Evolutionary conservation across 495 filamentous ascomycete species (phyloP), one percentile per base, ranked within the genome.

Genomic region (Acidomyces sp.): DNA sequence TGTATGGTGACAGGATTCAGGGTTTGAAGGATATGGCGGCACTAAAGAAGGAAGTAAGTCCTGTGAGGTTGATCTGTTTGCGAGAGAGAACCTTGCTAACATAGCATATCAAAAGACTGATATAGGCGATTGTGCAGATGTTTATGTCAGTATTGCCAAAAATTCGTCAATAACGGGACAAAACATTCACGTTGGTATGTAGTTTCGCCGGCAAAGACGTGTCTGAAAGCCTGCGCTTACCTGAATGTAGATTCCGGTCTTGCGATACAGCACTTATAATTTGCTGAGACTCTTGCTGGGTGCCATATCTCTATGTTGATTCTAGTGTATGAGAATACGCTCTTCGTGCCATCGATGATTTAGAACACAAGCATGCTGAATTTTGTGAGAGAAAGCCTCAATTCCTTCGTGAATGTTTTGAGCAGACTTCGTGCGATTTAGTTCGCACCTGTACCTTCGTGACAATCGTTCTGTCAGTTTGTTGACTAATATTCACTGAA

Each of bases 161-260:
- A 64, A 64, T 35, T 54, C 56, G 15, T 60, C 58, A 24, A 59
- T 64, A 46, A 64, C 61, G 6, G 61, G 60, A 4, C 45, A 52
- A 56, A 53, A 51, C 37, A 45, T 62, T 15, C 52, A 52, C 27
- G 53, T 64, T 19, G 57, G 57, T 60, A 56, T 57, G 21, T 12
- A 39, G 5, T 34, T 6, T 3, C 6, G 3, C 9, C 15, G 5
- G 34, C n/a, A 6, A 18, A 6, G 10, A 16, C 25, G 5, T 21
- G 6, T 15, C 6, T 7, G 15, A 18, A 13, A 3, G 24, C 20
- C 16, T 4, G 7, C 6, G 13, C 20, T 23, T 19, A 24, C 9
- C 15, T 10, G 11, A 3, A n/a, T 21, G 15, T 18, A 43, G 41
- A 45, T 22, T 45, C 42, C n/a, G 42, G 42, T 3, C 22, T 45